These are phyloP conservation scores for Nakaseomyces glabratus DNA, from an alignment of 1,139 yeast species.

Conservation along the genomic window DNA sequence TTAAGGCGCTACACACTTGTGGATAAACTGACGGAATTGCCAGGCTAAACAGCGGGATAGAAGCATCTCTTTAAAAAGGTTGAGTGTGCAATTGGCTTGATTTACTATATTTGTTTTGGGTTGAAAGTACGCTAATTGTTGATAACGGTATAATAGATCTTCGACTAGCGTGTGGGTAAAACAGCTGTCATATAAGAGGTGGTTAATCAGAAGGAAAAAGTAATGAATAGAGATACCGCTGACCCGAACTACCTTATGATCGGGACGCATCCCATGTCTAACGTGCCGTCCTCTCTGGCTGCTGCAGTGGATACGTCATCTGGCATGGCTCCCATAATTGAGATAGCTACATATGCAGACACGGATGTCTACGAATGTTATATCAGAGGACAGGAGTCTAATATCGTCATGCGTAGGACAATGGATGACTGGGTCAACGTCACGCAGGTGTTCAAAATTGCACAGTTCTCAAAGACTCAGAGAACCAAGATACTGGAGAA, in stretches of 20 bases:
- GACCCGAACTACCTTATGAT: slow-evolving; percentile 5
- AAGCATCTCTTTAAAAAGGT: no score
- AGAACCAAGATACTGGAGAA: slow-evolving; percentile 78
- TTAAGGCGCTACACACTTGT: no score
- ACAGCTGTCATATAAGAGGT: no score
- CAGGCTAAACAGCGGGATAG: no score
- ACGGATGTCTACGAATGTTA: slow-evolving; percentile 53
- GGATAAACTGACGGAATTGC: no score
- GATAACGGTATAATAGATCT: no score
- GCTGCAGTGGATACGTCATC: slow-evolving; percentile 6
- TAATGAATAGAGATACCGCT: background rate
- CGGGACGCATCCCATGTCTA: slow-evolving; percentile 4
- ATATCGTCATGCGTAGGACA: slow-evolving; percentile 56
- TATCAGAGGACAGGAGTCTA: slow-evolving; percentile 27
- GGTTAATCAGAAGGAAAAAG: no score
- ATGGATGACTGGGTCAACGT: slow-evolving; percentile 84
- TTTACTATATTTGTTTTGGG: no score
- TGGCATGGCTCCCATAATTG: slow-evolving; percentile 21
- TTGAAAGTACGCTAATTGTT: no score
- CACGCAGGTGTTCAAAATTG: slow-evolving; percentile 81
- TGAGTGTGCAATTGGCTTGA: no score
- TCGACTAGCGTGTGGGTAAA: no score
- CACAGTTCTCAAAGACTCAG: slow-evolving; percentile 77
- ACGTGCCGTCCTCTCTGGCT: slow-evolving; percentile 4
- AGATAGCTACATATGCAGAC: slow-evolving; percentile 31